Evolutionary conservation across 176 grass and related monocot species (phyloP), one percentile per base, ranked within the genome.

Genomic region (Cenchrus purpureus): DNA sequence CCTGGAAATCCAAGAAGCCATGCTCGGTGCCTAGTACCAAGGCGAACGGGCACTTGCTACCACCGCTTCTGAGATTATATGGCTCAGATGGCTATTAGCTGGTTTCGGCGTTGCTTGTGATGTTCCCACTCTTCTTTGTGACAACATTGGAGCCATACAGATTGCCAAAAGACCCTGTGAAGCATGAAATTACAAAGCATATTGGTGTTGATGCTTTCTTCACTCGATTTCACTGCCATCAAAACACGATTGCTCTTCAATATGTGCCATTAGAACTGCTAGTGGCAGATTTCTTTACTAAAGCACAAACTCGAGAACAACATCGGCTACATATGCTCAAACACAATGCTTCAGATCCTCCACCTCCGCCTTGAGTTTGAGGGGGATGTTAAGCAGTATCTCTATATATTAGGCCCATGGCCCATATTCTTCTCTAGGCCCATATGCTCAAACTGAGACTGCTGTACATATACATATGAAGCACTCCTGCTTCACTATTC

Each of bases 201-300:
- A 64, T 28, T 31, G 61, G 61, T 64, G 61, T 64, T 64, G 61
- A 64, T 64, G 61, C 61, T 20, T 64, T 19, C 61, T 64, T 64
- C 16, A 64, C 61, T 31, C 20, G 61, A 10, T 64, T 10, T 64
- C 22, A 31, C 20, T 65, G 28, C 34, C 28, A 65, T 65, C 63
- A 65, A 12, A 65, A 65, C 1, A 65, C 63, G 4, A 65, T 65
- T 65, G 9, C 28, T 32, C 29, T 32, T 34, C 63, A 32, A 2
- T 34, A 34, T 65, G 22, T 65, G 63, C 63, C 28, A 11, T 65
- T 3, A 9, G 28, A 65, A 65, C 22, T 25, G 10, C 63, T 15
- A 65, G 22, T 65, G 29, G 28, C 29, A 34, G 28, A 65, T 5
- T 65, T 65, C 63, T 65, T 65, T 4, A 65, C 63, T 6, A 65